Percentiles rank a stretch among this genome's conserved stretches.
These are phyloP conservation scores for Chaetomium tenue DNA, from an alignment of 495 filamentous ascomycete species.

Conservation along the genomic window DNA sequence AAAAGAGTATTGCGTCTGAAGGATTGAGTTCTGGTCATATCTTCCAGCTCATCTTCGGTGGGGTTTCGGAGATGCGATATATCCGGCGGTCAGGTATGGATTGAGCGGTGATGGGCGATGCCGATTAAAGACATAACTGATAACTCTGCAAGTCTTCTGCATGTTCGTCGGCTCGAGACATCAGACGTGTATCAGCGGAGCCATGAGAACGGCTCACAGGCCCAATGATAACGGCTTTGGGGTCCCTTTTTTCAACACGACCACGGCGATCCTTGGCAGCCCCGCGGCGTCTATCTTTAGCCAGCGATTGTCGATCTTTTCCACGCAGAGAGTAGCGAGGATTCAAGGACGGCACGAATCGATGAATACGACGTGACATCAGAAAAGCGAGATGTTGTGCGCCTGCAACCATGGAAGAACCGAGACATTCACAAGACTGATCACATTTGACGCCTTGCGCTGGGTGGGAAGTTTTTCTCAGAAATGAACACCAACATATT, in stretches of 20 bases:
- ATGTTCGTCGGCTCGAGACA: not conserved
- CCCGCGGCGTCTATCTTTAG: conserved; percentile 8
- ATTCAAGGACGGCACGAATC: not conserved
- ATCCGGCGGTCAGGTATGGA: not conserved
- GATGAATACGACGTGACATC: conserved; percentile 12
- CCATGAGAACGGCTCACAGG: not conserved
- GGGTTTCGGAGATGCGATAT: not conserved
- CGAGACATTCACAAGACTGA: not conserved
- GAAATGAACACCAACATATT: not conserved
- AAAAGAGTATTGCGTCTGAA: too few relatives aligned
- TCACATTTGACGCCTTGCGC: not conserved
- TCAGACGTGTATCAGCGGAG: not conserved
- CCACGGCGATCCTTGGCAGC: not conserved
- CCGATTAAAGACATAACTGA: too few relatives aligned
- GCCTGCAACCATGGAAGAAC: not conserved
- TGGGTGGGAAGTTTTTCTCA: not conserved
- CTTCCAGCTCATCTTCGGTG: too few relatives aligned
- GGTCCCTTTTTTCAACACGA: not conserved
- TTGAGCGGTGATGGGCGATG: not conserved
- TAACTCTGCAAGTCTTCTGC: not conserved
- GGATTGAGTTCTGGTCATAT: too few relatives aligned
- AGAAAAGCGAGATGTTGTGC: conserved; percentile 1
- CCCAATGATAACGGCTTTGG: conserved; percentile 1
- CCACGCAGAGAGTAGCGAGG: not conserved
- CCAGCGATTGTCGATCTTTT: conserved; percentile 7